Conservation (phyloP, 345 rosid genomes). For the Salix purpurea region DNA sequence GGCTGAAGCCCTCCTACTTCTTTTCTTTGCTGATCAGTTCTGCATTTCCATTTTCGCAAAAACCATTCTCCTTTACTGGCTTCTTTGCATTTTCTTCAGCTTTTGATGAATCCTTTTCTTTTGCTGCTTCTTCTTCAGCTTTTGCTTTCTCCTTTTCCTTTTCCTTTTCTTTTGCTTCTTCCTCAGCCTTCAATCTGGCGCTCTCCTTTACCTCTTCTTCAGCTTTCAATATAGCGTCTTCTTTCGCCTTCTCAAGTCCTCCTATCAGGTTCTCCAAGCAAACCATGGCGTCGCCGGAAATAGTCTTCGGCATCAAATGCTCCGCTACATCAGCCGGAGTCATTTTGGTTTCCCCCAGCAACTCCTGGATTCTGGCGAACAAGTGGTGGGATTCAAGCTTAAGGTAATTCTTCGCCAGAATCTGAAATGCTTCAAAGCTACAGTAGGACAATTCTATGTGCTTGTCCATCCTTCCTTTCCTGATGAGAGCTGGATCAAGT, state of each 20-base stretch:
- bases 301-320: constrained; percentile 17
- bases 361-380: not conserved
- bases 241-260: constrained; percentile 12
- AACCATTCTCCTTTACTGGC: too few relatives aligned
- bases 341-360: constrained; percentile 6
- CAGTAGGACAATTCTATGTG: constrained; percentile 4
- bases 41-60: too few relatives aligned
- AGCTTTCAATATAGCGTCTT: not conserved
- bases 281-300: not conserved
- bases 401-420: not conserved
- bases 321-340: constrained; percentile 22
- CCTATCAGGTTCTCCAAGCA: constrained; percentile 10
- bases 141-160: not conserved
- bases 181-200: not conserved
- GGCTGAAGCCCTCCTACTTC: not conserved
- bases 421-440: constrained; percentile 2
- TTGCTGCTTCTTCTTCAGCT: not conserved
- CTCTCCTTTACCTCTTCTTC: constrained; percentile 1
- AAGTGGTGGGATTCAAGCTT: not conserved
- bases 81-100: too few relatives aligned
- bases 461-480: constrained; percentile 9
- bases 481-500: constrained; percentile 6
- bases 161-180: not conserved
- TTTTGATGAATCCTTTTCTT: not conserved
- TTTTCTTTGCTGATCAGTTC: not conserved